A percentile compares a stretch with the other conserved stretches of the same genome.
Evolutionary conservation across 106 monocot genomes (phyloP).

Genomic region (Acorus gramineus): DNA sequence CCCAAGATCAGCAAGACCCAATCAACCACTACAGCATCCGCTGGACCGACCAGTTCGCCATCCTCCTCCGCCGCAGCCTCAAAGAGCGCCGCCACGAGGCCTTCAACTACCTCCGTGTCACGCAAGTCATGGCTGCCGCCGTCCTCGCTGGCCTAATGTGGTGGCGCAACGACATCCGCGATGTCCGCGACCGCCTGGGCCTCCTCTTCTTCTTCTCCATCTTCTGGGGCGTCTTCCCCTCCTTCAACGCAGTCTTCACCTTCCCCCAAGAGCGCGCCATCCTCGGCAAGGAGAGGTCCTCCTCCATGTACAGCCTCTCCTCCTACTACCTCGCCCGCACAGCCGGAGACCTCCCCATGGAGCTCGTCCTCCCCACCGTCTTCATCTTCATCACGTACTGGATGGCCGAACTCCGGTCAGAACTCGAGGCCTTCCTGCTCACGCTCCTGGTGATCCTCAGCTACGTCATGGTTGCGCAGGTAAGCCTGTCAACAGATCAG

Average conservation of each 20-base stretch:
- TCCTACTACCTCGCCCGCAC: conserved; percentile 75
- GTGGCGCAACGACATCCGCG: conserved; percentile 58
- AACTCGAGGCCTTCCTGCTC: conserved; percentile 38
- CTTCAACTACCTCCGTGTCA: conserved; percentile 69
- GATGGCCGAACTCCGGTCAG: conserved; percentile 73
- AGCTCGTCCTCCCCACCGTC: conserved; percentile 61
- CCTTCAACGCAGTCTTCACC: conserved; percentile 80
- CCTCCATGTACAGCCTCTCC: conserved; percentile 78
- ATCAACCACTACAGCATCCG: conserved; percentile 29
- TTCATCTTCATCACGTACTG: conserved; percentile 64
- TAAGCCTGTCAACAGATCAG: no score
- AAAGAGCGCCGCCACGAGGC: conserved; percentile 84
- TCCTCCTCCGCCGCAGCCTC: conserved; percentile 71
- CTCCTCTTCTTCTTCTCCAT: conserved; percentile 98
- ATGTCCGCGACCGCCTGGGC: conserved; percentile 71
- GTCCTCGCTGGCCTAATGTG: conserved; percentile 71
- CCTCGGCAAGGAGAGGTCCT: conserved; percentile 60
- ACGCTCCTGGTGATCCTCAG: conserved; percentile 54
- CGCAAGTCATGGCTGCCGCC: conserved; percentile 68
- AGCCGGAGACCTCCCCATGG: conserved; percentile 87
- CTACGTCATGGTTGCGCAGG: conserved; percentile 64
- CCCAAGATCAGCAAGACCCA: background rate
- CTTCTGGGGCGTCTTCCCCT: conserved; percentile 92
- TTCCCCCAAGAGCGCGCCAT: conserved; percentile 85
- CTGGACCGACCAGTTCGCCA: conserved; percentile 73